phyloP scores from a whole-genome alignment of 208 protist species.

The Crithidia fasciculata region DNA sequence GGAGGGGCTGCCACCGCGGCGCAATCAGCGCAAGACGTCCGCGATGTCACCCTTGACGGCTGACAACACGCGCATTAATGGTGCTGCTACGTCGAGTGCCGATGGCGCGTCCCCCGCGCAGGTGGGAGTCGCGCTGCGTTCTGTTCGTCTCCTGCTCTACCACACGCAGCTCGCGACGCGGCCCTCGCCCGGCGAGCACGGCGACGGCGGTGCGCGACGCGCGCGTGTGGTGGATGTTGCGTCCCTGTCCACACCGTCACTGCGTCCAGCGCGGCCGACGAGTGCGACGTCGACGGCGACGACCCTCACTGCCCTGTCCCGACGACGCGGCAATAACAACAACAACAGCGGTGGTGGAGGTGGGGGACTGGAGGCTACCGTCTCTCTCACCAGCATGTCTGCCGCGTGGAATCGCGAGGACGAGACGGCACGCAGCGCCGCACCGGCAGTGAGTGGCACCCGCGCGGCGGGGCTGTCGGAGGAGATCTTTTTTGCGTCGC shows the following conservation, averaged over 20 bases:
- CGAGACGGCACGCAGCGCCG: background rate
- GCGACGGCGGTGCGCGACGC: background rate
- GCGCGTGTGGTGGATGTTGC: background rate
- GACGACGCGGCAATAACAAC: background rate
- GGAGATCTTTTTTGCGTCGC: conserved; percentile 6
- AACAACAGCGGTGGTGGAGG: background rate
- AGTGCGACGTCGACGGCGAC: background rate
- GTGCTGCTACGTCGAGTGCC: too few species aligned
- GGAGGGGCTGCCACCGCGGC: too few species aligned
- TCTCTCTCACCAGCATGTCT: conserved; percentile 32
- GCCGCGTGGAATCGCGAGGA: conserved; percentile 34
- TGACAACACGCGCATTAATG: background rate
- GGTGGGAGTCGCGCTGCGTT: conserved; percentile 5
- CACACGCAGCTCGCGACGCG: conserved; percentile 10
- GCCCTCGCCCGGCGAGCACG: background rate
- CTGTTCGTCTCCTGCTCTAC: conserved; percentile 30
- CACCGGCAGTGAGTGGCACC: background rate
- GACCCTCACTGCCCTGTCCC: background rate
- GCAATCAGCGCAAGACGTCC: background rate
- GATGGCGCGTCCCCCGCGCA: background rate
- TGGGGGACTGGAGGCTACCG: conserved; percentile 3
- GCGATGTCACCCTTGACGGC: background rate
- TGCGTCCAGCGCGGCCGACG: background rate
- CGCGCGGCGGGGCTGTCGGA: background rate
- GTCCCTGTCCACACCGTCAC: background rate